A percentile compares a stretch with the other conserved stretches of the same genome.
These are phyloP conservation scores for Cicer bijugum DNA, from an alignment of 306 rosid genomes.

Conservation along the genomic window DNA sequence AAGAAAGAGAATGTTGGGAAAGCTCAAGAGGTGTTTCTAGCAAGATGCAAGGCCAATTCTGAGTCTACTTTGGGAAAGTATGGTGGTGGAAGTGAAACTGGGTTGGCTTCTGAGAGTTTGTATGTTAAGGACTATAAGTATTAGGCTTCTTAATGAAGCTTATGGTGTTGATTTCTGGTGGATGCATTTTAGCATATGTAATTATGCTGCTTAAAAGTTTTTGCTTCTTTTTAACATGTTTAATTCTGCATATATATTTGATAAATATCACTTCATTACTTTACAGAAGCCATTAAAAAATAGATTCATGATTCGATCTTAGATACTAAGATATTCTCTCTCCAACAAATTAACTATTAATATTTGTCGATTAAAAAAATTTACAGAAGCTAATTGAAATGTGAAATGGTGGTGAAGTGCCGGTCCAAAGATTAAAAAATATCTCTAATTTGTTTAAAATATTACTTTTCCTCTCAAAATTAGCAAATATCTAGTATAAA, in stretches of 20 bases:
- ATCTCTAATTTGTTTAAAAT: neutral
- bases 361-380: no score
- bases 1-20: slow-evolving; percentile 77
- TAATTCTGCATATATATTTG: slow-evolving; percentile 40
- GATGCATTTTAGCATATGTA: slow-evolving; percentile 27
- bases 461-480: neutral
- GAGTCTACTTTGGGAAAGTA: slow-evolving; percentile 82
- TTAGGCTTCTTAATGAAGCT: slow-evolving; percentile 44
- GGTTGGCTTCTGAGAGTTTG: slow-evolving; percentile 75
- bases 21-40: slow-evolving; percentile 76
- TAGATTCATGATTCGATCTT: no score
- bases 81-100: slow-evolving; percentile 54
- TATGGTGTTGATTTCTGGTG: neutral
- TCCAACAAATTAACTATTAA: no score
- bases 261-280: slow-evolving; percentile 15
- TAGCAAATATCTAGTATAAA: no score
- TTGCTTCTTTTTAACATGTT: slow-evolving; percentile 47
- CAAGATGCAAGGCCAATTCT: slow-evolving; percentile 81
- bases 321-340: no score
- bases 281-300: neutral
- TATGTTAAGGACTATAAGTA: slow-evolving; percentile 71
- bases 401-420: slow-evolving; percentile 9
- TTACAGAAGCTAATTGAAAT: slow-evolving; percentile 34
- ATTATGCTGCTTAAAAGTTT: slow-evolving; percentile 45
- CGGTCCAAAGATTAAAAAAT: neutral